A percentile compares a stretch with the other conserved stretches of the same genome.
These are phyloP conservation scores for Aspergillus kassunensis DNA, from an alignment of 495 filamentous ascomycete genomes.

Conservation along the genomic window DNA sequence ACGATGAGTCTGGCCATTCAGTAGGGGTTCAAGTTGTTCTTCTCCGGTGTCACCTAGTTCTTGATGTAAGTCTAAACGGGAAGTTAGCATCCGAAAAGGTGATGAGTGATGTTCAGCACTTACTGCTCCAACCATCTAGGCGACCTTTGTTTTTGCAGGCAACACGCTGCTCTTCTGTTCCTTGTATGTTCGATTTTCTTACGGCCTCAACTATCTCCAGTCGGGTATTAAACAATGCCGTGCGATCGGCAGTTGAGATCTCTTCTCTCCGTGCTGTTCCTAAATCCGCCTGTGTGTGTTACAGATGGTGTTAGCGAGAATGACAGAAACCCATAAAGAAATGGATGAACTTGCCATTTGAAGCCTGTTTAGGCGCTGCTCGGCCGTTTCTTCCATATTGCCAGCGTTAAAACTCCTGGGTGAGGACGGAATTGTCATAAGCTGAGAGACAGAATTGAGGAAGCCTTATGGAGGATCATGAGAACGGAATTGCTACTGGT, in stretches of 20 bases:
- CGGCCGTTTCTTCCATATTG: background rate
- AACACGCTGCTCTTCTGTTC: conserved; percentile 19
- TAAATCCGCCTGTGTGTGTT: conserved; percentile 27
- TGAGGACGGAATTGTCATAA: background rate
- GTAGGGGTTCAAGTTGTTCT: conserved; percentile 28
- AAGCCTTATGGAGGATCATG: background rate
- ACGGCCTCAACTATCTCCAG: conserved; percentile 22
- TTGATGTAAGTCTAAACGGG: conserved; percentile 24
- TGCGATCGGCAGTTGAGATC: conserved; percentile 28
- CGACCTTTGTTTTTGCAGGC: conserved; percentile 16
- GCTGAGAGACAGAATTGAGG: background rate
- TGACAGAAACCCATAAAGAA: background rate
- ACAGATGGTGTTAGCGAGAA: background rate
- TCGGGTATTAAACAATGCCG: background rate
- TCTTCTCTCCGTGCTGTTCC: conserved; percentile 32
- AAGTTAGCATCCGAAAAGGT: background rate
- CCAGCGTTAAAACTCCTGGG: background rate
- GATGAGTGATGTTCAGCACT: background rate
- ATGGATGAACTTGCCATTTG: conserved; percentile 26
- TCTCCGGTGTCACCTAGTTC: conserved; percentile 23
- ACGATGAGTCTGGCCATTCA: conserved; percentile 37
- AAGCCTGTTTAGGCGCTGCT: conserved; percentile 22
- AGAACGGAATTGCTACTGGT: too few species aligned
- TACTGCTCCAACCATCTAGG: conserved; percentile 32
- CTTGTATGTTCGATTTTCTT: conserved; percentile 20